These are phyloP conservation scores for Paracoccidioides brasiliensis DNA, from an alignment of 2,329 filamentous ascomycete species.

Conservation along the genomic window DNA sequence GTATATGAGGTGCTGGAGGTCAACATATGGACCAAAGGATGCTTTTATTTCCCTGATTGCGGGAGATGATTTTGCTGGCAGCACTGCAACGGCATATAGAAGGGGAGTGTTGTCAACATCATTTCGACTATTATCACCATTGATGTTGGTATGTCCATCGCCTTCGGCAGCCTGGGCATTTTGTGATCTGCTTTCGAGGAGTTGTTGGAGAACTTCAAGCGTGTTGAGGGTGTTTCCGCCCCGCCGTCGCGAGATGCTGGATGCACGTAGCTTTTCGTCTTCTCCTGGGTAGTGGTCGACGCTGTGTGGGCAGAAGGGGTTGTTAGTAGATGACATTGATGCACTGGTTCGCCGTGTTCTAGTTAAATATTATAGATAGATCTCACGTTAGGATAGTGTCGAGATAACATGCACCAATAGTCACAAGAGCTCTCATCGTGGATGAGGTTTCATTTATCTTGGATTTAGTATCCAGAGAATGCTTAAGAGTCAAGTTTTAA, in stretches of 20 bases:
- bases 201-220: constrained; percentile 56
- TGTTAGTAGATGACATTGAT: neutral
- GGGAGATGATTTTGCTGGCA: constrained; percentile 42
- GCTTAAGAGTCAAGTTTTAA: neutral
- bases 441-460: neutral
- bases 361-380: neutral
- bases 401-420: constrained; percentile 53
- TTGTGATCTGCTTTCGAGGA: constrained; percentile 26
- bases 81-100: constrained; percentile 31
- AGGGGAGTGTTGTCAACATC: constrained; percentile 5
- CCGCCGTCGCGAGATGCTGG: constrained; percentile 44
- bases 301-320: constrained; percentile 25
- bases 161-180: neutral
- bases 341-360: neutral
- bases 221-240: constrained; percentile 64
- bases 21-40: constrained; percentile 40
- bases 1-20: constrained; percentile 47
- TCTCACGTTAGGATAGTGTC: constrained; percentile 52
- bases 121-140: no score
- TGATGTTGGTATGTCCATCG: no score
- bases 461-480: neutral
- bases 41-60: constrained; percentile 40
- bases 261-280: constrained; percentile 60
- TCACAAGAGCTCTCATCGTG: constrained; percentile 43
- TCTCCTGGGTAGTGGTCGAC: constrained; percentile 55